Base-by-base conservation (phyloP, 495 filamentous ascomycete genomes). In the Acidomyces sp. region DNA sequence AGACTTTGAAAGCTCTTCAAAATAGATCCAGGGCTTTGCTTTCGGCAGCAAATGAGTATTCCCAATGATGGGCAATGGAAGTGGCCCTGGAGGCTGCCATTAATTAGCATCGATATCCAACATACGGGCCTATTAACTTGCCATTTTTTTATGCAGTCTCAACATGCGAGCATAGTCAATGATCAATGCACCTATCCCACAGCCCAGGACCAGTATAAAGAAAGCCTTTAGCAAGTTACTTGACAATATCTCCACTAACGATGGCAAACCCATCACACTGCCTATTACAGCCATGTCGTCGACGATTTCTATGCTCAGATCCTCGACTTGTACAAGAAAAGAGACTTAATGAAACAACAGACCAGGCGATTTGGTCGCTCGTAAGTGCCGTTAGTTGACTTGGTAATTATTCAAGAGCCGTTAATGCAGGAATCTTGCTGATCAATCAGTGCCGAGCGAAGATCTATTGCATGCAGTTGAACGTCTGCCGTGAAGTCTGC, bases 11-110 rank as follows among this genome's bases (percentile, higher is more conserved):
- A 78, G 53, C 31, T 66, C 47, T 34, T 79, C 75, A 43, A 79
- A 78, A 57, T 73, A 73, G 17, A 75, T 67, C 75, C 75, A 77
- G 2, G 74, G 72, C 42, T 78, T 78, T 22, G 56, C 65, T n/a
- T 71, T 61, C 0, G 75, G 75, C 1, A 78, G 59, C 30, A 64
- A 61, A 35, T 66, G 69, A 6, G 73, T 77, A 45, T 77, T 77
- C 11, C 75, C 74, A 57, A 54, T 34, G 38, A 61, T 55, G 7
- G 57, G 57, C n/a, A 50, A 32, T 7, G 57, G 57, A 11, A 71
- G 57, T 0, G 73, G 75, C 0, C 74, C 73, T 10, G 74, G 75
- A 1, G 72, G 75, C 74, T 70, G 20, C 16, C 18, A 35, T 35
- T 3, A 2, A 25, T 16, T 21, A 41, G 43, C 18, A 38, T 34